These are phyloP conservation scores for Saccharomycopsis sp. DNA, from an alignment of 805 yeast species.

Conservation along the genomic window DNA sequence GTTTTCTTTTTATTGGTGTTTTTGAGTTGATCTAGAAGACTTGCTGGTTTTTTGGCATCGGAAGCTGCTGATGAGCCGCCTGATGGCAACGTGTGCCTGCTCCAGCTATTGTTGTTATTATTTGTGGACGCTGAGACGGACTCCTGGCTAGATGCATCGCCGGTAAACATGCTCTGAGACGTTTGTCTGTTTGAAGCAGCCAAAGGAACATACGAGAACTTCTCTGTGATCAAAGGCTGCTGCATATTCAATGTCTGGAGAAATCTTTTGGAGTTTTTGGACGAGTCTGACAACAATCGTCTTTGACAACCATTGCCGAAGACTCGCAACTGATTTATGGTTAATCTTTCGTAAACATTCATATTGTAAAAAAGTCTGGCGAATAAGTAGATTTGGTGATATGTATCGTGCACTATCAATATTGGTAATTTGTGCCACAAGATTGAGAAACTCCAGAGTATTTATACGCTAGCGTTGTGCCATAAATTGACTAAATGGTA, in stretches of 20 bases:
- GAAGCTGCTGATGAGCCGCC: constrained; percentile 3
- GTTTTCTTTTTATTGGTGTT: neutral
- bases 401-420: no score
- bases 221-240: neutral
- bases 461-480: no score
- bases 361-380: no score
- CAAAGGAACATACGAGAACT: constrained; percentile 5
- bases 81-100: constrained; percentile 12
- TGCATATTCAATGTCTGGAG: constrained; percentile 18
- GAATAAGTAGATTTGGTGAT: no score
- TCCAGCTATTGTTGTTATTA: constrained; percentile 7
- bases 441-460: no score
- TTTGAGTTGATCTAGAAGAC: neutral
- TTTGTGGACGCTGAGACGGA: neutral
- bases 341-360: neutral
- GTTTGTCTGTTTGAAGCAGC: neutral
- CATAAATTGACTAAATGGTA: neutral
- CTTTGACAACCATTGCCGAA: neutral
- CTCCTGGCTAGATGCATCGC: neutral
- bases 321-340: neutral
- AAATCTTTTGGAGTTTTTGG: constrained; percentile 15
- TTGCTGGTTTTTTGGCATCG: neutral
- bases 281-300: constrained; percentile 11
- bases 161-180: neutral
- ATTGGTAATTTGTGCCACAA: no score